Base-by-base conservation (phyloP, 139 green algal species). In the Tetradesmus lagerheimii region DNA sequence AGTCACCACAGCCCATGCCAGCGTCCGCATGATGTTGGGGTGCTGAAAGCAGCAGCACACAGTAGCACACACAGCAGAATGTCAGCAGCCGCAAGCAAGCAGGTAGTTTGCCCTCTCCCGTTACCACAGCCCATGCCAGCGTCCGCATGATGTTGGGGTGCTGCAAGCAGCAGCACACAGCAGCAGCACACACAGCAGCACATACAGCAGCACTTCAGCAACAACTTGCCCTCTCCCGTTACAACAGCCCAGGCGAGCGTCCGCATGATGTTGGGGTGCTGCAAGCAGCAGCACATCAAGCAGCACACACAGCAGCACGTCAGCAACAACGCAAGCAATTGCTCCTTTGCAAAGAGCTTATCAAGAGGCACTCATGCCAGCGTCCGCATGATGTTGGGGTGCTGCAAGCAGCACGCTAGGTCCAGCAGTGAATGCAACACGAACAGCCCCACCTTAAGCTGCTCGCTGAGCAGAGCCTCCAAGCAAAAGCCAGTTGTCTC, bases 51-150 rank as follows among this genome's bases (percentile, higher is more conserved):
- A 66, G 53, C 53, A 66, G 53, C 53, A 16, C 53, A 66, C 53
- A 66, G 53, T 16, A 14, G 16, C 53, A 66, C 53, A 16, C 53
- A 66, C 53, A 66, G 53, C 53, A 14, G 53, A n/a, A n/a, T n/a
- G n/a, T n/a, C n/a, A n/a, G n/a, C n/a, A n/a, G n/a, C n/a, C n/a
- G n/a, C n/a, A n/a, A n/a, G n/a, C n/a, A n/a, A n/a, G 27, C 83
- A 20, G 83, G 64, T 14, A 88, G 83, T 14, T 64, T 38, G 64
- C 83, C 64, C 71, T 89, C 14, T 15, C 85, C 85, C 1, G 71
- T 89, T 4, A 89, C 45, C 14, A 89, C 85, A 8, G 85, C 85
- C 85, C 85, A 89, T 18, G 85, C 85, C 67, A 89, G 71, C 18
- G 71, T 89, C 11, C 71, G 16, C 67, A 89, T 43, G 31, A 89